These are phyloP conservation scores for Trifolium fragiferum DNA, from an alignment of 306 rosid genomes.

Conservation along the genomic window DNA sequence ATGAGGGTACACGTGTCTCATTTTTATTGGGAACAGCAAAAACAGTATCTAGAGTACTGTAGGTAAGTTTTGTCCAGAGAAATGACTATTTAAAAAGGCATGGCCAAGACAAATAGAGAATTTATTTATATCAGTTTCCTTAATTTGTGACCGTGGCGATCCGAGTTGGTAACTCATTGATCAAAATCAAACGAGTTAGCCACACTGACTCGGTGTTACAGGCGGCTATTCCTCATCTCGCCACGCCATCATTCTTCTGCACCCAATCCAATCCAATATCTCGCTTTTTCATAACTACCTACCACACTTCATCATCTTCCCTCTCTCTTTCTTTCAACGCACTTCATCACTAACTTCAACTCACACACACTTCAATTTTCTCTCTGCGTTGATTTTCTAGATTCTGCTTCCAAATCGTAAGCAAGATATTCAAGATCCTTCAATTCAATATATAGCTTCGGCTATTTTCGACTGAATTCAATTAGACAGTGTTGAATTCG, in stretches of 20 bases:
- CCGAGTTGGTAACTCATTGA: constrained; percentile 37
- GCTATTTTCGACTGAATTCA: constrained; percentile 28
- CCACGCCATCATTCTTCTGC: constrained; percentile 45
- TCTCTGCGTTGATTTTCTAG: background rate
- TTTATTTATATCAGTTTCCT: background rate
- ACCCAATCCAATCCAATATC: constrained; percentile 28
- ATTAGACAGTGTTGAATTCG: background rate
- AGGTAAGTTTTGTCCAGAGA: too few species aligned
- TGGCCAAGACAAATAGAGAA: background rate
- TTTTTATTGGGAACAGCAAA: too few species aligned
- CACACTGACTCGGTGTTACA: constrained; percentile 44
- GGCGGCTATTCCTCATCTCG: constrained; percentile 34
- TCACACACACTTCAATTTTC: background rate
- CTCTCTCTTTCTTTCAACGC: background rate
- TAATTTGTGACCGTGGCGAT: constrained; percentile 11
- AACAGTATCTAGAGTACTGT: too few species aligned
- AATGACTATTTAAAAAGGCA: background rate
- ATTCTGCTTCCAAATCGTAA: constrained; percentile 20
- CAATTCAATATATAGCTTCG: background rate
- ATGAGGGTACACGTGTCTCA: too few species aligned
- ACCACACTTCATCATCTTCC: background rate
- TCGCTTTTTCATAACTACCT: background rate
- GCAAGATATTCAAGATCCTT: constrained; percentile 28
- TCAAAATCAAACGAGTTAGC: constrained; percentile 6
- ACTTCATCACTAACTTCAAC: constrained; percentile 26